Evolutionary conservation across 768 basidiomycete genomes (phyloP).

Genomic region (Lactarius deliciosus): DNA sequence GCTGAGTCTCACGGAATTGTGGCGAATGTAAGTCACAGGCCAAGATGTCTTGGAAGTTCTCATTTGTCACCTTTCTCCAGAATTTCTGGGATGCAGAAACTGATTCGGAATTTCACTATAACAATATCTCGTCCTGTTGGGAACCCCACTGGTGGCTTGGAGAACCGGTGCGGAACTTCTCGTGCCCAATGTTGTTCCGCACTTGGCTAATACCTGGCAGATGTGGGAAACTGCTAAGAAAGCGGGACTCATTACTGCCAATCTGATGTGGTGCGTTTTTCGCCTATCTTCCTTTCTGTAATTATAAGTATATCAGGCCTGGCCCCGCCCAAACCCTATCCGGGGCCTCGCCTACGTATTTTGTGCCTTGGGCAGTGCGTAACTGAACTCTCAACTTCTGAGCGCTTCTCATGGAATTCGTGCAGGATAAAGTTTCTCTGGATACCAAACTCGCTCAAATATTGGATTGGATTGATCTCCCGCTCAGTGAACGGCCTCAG

Average conservation of each 20-base stretch:
- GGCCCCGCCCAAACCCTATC: conserved; percentile 72
- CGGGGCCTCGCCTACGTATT: conserved; percentile 70
- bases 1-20: conserved; percentile 91
- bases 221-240: conserved; percentile 89
- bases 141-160: conserved; percentile 82
- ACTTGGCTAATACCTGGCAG: conserved; percentile 39
- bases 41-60: not conserved
- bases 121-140: conserved; percentile 58
- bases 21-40: conserved; percentile 60
- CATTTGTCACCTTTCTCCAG: conserved; percentile 39
- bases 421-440: conserved; percentile 59
- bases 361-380: conserved; percentile 71
- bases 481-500: conserved; percentile 67
- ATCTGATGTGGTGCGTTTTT: conserved; percentile 82
- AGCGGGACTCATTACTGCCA: conserved; percentile 73
- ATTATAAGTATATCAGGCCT: conserved; percentile 51
- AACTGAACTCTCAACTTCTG: not conserved
- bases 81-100: conserved; percentile 83
- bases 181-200: not conserved
- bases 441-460: conserved; percentile 74
- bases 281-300: not conserved
- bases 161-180: conserved; percentile 65
- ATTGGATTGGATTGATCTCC: conserved; percentile 79
- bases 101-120: conserved; percentile 69
- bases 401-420: not conserved